Evolutionary conservation across 1,284 basidiomycete species (phyloP), one percentile per base, ranked within the genome.

Genomic region (Cutaneotrichosporon cyanovorans): DNA sequence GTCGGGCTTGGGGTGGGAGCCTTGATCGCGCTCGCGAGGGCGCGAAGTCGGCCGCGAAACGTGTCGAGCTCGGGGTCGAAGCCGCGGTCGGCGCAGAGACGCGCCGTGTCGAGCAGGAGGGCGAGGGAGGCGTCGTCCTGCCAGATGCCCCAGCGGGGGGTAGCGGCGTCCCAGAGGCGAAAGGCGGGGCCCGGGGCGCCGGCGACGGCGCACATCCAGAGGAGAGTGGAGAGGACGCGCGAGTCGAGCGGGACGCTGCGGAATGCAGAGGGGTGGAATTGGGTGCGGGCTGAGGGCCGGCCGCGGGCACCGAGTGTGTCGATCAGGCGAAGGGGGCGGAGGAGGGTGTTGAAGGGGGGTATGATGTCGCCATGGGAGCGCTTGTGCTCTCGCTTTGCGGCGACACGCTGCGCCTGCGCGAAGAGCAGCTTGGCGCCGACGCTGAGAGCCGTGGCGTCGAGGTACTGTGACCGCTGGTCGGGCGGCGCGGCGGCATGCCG

Each of bases 71-170:
- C 36, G 6, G 30, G 28, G 10, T 54, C 46, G n/a, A 37, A 19
- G 33, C 48, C 42, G 8, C 36, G 37, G 5, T 50, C 48, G 9
- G 31, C 22, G 33, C 43, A 45, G 23, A 51, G 52, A 18, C 61
- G 42, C 5, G 62, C 61, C 2, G 45, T 44, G 20, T 68, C 58
- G 18, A 71, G 42, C 7, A 71, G 30, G 2, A 60, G 30, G 3
- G 55, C 55, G 5, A 70, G 53, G 5, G 58, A 59, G 6, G 55
- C 48, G 22, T 53, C 50, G 47, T 71, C 62, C 7, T 53, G 55
- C 15, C 45, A 37, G 1, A 68, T 53, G 4, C 62, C 62, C 59
- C 62, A 71, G 0, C 68, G 65, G 9, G 59, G 57, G n/a, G 41
- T 25, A 2, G 61, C 59, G 1, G 61, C 61, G 12, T 32, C 35